A percentile compares a stretch with the other conserved stretches of the same genome.
Evolutionary conservation across 2,329 filamentous ascomycete species (phyloP).

Genomic region (Fusarium sp.): DNA sequence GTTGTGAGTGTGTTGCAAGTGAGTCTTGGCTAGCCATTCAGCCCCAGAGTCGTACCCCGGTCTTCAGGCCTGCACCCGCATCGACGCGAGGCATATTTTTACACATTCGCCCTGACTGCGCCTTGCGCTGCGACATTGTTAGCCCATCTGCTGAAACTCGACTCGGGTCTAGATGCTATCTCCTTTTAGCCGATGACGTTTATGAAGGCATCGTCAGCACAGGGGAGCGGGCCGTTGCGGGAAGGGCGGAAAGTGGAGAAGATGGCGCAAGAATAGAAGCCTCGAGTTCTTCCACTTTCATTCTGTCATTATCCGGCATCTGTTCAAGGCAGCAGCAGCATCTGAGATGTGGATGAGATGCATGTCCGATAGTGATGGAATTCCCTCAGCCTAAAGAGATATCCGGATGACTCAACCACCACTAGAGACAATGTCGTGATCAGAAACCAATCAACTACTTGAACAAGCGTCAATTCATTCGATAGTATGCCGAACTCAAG

Average conservation of each 20-base stretch:
- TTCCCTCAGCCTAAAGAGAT: not conserved
- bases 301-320: not conserved
- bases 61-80: not conserved
- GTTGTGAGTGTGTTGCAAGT: not conserved
- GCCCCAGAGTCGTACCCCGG: not conserved
- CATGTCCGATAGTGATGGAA: not conserved
- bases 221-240: constrained; percentile 24
- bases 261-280: not conserved
- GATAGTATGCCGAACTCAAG: not conserved
- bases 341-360: not conserved
- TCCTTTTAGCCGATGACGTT: not conserved
- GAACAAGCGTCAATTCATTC: not conserved
- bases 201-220: constrained; percentile 16
- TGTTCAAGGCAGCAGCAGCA: no score
- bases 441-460: not conserved
- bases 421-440: not conserved
- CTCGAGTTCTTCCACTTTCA: not conserved
- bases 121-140: not conserved
- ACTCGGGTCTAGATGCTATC: not conserved
- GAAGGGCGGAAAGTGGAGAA: constrained; percentile 8
- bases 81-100: not conserved
- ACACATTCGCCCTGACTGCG: not conserved
- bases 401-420: not conserved
- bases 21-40: not conserved
- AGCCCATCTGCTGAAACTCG: not conserved